Evolutionary conservation across 176 grass and related monocot species (phyloP), one percentile per base, ranked within the genome.

Genomic region (Poa pratensis): DNA sequence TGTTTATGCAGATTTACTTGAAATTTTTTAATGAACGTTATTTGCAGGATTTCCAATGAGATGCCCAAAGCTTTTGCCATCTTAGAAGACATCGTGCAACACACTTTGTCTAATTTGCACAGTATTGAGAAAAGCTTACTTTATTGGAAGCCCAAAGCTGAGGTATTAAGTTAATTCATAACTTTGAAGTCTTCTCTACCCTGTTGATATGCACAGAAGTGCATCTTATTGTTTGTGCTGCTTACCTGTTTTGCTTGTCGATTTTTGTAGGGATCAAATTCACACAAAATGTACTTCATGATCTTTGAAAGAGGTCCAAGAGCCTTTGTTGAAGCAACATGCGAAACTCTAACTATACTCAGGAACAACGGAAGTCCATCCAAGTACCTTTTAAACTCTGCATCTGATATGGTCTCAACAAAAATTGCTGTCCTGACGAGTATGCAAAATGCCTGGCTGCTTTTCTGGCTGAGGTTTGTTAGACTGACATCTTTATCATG

Each of bases 241-340:
- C 58, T 69, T 77, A 77, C 78, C 45, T 78, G 39, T 55, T 79
- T 86, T 89, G 68, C 79, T 68, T 80, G 34, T 81, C 61, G 17
- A 78, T 83, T 53, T 23, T 74, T 81, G 46, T 49, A 92, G 90
- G 91, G 86, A 89, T 87, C 90, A 80, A 87, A 72, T 85, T 88
- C 77, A 24, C 92, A 90, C 70, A 97, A 93, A 79, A 88, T 97
- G 60, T 94, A 93, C 72, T 97, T 91, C 79, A 94, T 97, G 92
- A 83, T 97, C 15, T 93, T 97, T 86, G 92, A 97, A 88, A 93
- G 95, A 87, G 95, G 95, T 22, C 95, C 92, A 69, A 86, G 90
- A 53, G 90, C 95, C 49, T 97, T 97, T 85, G 58, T 88, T 20
- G 83, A 90, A 81, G 53, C 80, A 76, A 91, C 87, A 66, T 90